These are phyloP conservation scores for Cryptococcus neoformans DNA, from an alignment of 1,284 basidiomycete genomes.

Conservation along the genomic window DNA sequence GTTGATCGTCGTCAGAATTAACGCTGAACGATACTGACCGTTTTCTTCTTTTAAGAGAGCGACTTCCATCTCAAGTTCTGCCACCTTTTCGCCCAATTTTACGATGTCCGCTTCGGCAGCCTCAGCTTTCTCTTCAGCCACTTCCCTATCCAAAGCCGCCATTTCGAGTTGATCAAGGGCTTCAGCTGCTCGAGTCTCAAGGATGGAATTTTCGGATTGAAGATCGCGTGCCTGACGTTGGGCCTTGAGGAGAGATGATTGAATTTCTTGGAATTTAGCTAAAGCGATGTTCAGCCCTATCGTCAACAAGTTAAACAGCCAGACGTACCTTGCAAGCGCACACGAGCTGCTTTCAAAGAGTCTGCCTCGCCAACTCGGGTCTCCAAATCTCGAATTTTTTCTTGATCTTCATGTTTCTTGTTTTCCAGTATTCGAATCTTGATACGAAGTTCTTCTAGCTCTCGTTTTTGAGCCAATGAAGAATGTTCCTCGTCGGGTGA, in stretches of 20 bases:
- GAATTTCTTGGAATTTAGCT: constrained; percentile 74
- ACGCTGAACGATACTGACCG: constrained; percentile 24
- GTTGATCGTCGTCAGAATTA: background rate
- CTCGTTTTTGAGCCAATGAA: constrained; percentile 37
- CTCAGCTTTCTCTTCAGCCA: constrained; percentile 92
- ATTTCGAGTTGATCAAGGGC: constrained; percentile 89
- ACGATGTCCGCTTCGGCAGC: constrained; percentile 71
- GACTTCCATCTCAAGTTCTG: constrained; percentile 81
- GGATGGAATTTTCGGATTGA: constrained; percentile 59
- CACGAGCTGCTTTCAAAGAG: constrained; percentile 75
- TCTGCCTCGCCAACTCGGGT: constrained; percentile 76
- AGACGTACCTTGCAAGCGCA: constrained; percentile 66
- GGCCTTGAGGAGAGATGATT: constrained; percentile 68
- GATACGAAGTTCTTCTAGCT: constrained; percentile 72
- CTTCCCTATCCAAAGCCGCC: constrained; percentile 91
- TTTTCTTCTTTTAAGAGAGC: constrained; percentile 65
- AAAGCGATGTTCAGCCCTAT: constrained; percentile 7
- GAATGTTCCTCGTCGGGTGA: constrained; percentile 15
- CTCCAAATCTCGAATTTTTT: constrained; percentile 80
- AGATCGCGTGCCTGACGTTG: constrained; percentile 66
- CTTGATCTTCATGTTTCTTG: constrained; percentile 79
- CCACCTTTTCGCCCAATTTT: constrained; percentile 69
- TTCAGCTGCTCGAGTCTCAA: constrained; percentile 66
- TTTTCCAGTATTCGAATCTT: constrained; percentile 82
- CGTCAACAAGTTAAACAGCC: constrained; percentile 1